phyloP scores from a whole-genome alignment of 805 yeast genomes.

The Clavispora vitiphila region DNA sequence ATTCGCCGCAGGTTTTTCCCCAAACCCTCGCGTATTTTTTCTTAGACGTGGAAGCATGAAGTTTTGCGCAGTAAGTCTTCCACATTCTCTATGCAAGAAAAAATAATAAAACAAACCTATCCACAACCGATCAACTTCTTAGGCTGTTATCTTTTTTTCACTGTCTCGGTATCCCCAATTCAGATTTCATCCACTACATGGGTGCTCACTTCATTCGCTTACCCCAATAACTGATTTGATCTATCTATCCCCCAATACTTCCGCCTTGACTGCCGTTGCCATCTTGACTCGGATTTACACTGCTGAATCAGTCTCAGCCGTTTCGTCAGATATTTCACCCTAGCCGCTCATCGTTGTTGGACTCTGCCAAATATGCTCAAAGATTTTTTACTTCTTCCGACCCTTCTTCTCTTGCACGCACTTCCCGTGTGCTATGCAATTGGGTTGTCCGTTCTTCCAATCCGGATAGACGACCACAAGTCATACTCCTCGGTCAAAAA shows the following conservation, averaged over 20 bases:
- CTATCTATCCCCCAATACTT: neutral
- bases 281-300: neutral
- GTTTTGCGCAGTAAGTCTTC: no score
- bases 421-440: conserved; percentile 14
- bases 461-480: conserved; percentile 24
- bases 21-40: no score
- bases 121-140: neutral
- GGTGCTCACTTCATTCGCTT: neutral
- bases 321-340: neutral
- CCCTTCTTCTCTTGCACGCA: neutral
- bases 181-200: neutral
- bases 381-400: neutral
- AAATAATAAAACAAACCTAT: neutral
- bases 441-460: conserved; percentile 34
- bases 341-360: neutral
- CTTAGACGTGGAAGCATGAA: no score
- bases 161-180: neutral
- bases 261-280: neutral
- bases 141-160: neutral
- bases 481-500: conserved; percentile 26
- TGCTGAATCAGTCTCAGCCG: neutral
- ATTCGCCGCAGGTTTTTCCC: no score
- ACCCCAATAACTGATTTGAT: neutral
- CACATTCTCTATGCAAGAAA: neutral
- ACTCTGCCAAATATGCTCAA: neutral